These are phyloP conservation scores for Blastocystis sp. DNA, from an alignment of 352 stramenopile species.

Conservation along the genomic window DNA sequence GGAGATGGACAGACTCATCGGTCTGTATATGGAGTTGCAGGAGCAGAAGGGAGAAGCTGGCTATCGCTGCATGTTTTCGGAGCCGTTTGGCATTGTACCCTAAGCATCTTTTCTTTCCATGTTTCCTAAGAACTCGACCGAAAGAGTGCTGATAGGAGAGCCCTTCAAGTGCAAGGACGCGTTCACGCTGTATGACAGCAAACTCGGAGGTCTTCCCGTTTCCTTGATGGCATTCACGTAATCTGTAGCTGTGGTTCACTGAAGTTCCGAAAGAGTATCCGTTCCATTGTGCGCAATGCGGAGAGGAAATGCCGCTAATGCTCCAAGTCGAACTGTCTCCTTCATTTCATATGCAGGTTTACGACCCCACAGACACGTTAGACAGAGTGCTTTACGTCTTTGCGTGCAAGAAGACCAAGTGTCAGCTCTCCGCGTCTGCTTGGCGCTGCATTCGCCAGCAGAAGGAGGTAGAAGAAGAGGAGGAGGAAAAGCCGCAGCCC, in stretches of 20 bases:
- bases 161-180: constrained; percentile 32
- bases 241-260: constrained; percentile 37
- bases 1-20: constrained; percentile 41
- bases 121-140: constrained; percentile 31
- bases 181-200: constrained; percentile 64
- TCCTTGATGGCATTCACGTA: neutral
- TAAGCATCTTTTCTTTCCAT: neutral
- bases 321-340: constrained; percentile 10
- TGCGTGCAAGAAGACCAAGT: constrained; percentile 8
- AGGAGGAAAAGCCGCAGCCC: neutral
- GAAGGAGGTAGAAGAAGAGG: constrained; percentile 5
- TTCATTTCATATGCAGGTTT: neutral
- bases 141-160: constrained; percentile 36
- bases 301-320: constrained; percentile 50
- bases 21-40: constrained; percentile 18
- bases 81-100: neutral
- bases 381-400: constrained; percentile 63
- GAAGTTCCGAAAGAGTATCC: constrained; percentile 32
- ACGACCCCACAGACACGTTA: constrained; percentile 18
- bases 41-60: neutral
- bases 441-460: constrained; percentile 53
- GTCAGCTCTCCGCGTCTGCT: constrained; percentile 26
- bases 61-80: constrained; percentile 11
- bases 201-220: constrained; percentile 57
- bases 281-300: constrained; percentile 36